phyloP scores from a whole-genome alignment of 2,329 filamentous ascomycete species.

The Aspergillus carbonarius region DNA sequence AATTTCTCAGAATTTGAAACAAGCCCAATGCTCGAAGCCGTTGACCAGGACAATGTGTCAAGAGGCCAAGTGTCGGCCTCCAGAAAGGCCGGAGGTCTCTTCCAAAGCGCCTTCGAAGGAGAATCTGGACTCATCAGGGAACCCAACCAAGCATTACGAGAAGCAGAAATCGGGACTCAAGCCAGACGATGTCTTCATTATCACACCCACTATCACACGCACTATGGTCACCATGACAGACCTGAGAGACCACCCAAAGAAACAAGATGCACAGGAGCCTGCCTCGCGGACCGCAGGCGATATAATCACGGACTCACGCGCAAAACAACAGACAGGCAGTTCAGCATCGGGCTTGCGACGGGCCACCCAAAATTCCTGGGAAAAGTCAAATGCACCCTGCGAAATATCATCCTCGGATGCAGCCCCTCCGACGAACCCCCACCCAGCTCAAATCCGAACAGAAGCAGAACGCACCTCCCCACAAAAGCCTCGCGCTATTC shows the following conservation, averaged over 20 bases:
- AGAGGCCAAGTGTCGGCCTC: conserved; percentile 19
- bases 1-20: conserved; percentile 37
- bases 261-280: conserved; percentile 16
- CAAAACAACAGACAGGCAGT: conserved; percentile 26
- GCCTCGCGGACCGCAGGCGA: conserved; percentile 24
- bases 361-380: conserved; percentile 22
- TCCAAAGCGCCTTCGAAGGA: conserved; percentile 26
- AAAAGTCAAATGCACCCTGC: conserved; percentile 24
- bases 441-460: conserved; percentile 11
- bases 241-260: conserved; percentile 20
- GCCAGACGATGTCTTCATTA: conserved; percentile 38
- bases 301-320: conserved; percentile 28
- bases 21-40: conserved; percentile 35
- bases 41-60: conserved; percentile 27
- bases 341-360: conserved; percentile 29
- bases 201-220: conserved; percentile 44
- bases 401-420: conserved; percentile 24
- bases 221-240: conserved; percentile 37
- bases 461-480: conserved; percentile 7
- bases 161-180: conserved; percentile 15
- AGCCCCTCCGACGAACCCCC: conserved; percentile 12
- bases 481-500: conserved; percentile 27
- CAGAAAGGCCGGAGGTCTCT: conserved; percentile 16
- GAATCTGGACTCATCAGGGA: conserved; percentile 18
- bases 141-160: conserved; percentile 13